These are phyloP conservation scores for Gossypium davidsonii DNA, from an alignment of 441 rosid species.

Conservation along the genomic window DNA sequence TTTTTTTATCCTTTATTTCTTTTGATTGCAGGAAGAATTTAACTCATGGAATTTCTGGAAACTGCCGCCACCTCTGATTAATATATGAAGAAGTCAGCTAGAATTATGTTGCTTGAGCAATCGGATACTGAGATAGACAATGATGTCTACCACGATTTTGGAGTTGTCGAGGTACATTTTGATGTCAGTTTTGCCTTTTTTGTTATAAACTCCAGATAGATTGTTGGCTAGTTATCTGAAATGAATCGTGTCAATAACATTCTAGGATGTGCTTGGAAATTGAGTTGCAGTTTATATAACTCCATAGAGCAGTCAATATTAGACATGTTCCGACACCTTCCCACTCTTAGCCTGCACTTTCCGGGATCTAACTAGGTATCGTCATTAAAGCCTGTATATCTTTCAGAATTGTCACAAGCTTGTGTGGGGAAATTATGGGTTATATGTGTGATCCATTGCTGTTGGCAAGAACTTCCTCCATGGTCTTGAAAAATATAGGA, in stretches of 20 bases:
- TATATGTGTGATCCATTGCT: constrained; percentile 7
- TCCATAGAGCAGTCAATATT: constrained; percentile 2
- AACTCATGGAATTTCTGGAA: constrained; percentile 96
- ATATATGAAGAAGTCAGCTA: constrained; percentile 26
- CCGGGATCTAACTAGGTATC: background rate
- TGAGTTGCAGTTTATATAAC: background rate
- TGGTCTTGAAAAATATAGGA: constrained; percentile 1
- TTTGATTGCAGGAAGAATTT: constrained; percentile 70
- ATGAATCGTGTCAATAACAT: background rate
- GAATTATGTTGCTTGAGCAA: background rate
- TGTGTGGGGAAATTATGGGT: constrained; percentile 19
- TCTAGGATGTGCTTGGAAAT: constrained; percentile 11
- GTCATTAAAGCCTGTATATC: background rate
- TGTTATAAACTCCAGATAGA: background rate
- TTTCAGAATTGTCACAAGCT: background rate
- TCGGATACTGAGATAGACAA: background rate
- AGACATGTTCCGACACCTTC: background rate
- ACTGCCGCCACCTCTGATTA: constrained; percentile 55
- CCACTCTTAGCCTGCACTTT: background rate
- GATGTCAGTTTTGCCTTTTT: background rate
- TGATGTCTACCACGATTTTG: constrained; percentile 6
- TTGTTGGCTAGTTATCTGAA: background rate
- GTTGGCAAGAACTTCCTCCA: constrained; percentile 6
- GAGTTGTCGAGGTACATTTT: constrained; percentile 27
- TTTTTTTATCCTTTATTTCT: background rate